A percentile compares a stretch with the other conserved stretches of the same genome.
phyloP scores from a whole-genome alignment of 306 rosid species.

The Sicyos edulis region DNA sequence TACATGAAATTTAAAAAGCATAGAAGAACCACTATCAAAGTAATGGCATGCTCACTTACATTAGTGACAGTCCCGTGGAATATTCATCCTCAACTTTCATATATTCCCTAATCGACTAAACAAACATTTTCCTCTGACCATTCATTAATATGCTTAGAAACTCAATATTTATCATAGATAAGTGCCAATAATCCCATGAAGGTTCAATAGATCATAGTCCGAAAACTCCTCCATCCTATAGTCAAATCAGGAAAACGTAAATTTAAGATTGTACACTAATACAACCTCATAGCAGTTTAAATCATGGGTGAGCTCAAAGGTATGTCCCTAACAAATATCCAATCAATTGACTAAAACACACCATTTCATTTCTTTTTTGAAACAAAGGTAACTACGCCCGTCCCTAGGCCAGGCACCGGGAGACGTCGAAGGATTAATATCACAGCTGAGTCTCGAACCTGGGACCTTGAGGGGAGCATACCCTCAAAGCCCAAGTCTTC shows the following conservation, averaged over 20 bases:
- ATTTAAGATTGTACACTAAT: background rate
- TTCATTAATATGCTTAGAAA: background rate
- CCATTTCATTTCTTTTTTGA: background rate
- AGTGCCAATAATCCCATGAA: background rate
- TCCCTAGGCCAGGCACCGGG: too few relatives aligned
- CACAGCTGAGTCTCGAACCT: too few relatives aligned
- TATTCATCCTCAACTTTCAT: constrained; percentile 5
- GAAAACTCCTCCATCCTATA: background rate
- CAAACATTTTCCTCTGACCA: background rate
- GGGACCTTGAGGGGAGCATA: too few relatives aligned
- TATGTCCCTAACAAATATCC: background rate
- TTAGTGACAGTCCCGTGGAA: background rate
- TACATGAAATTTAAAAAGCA: background rate
- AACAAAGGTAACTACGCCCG: too few relatives aligned
- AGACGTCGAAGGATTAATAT: too few relatives aligned
- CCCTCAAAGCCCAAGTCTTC: too few relatives aligned
- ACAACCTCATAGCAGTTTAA: background rate
- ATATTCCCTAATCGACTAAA: background rate
- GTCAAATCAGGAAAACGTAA: background rate
- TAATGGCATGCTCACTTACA: background rate
- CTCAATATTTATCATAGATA: background rate
- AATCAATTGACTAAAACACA: too few relatives aligned
- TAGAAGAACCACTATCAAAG: background rate
- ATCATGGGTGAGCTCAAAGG: background rate
- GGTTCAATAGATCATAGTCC: background rate